Base-by-base conservation (phyloP, 768 basidiomycete genomes). In the Daedalea quercina region DNA sequence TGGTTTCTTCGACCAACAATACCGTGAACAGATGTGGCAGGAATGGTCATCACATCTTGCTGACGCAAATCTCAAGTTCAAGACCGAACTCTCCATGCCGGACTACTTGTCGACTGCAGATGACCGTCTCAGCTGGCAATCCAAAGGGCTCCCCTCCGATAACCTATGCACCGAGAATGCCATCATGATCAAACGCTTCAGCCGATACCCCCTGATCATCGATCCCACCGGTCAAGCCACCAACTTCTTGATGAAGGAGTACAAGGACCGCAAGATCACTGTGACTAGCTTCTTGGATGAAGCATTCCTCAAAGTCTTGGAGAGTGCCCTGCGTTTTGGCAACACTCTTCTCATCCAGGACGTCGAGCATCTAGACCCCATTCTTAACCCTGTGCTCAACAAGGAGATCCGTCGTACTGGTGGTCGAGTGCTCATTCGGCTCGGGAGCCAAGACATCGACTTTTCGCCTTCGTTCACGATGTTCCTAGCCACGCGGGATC, bases 401-500 rank as follows among this genome's bases (percentile, higher is more conserved):
- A 91, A 85, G 63, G 96, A 99, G 70, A 91, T 97, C 47, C 80
- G 94, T 34, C 81, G 94, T 24, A 96, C 96, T 1, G 96, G 96
- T 41, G 96, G 96, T 41, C 92, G 96, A 68, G 94, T 98, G 13
- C 81, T 98, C 37, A 96, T 99, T 57, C 90, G 96, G 34, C 76
- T 98, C 20, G 95, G 96, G 3, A 97, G 79, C 65, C 96, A 99
- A 72, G 96, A 99, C 60, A 97, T 99, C 67, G 96, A 99, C 67
- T 97, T 98, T 68, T 99, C 96, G 0, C 96, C 96, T 6, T 86
- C 96, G n/a, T 99, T 99, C 77, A 96, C 92, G 4, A 94, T 99
- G 92, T 99, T 99, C 82, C 77, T 99, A 42, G 91, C 95, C 1
- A 99, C 96, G 11, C 76, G 96, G 20, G 94, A 99, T 67, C 94